Percentiles rank a stretch among this genome's conserved stretches.
Conservation (phyloP, 1,284 basidiomycete genomes). For the Pascua guehoae region DNA sequence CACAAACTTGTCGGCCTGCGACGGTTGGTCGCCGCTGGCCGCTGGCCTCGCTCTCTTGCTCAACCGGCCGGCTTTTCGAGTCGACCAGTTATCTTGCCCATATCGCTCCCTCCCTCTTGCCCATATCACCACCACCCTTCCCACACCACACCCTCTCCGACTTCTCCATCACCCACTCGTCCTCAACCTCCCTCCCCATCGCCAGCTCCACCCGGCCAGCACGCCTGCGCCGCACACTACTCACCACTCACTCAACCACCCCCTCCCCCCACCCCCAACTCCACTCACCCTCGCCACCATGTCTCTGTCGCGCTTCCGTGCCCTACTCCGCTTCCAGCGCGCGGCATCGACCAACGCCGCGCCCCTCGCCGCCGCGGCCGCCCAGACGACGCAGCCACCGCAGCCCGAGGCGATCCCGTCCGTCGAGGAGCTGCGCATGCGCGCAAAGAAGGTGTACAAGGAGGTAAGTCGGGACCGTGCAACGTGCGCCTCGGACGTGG, state of each 20-base stretch:
- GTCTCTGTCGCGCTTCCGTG: slow-evolving; percentile 7
- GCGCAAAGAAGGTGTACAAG: slow-evolving; percentile 48
- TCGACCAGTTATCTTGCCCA: not conserved
- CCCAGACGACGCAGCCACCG: not conserved
- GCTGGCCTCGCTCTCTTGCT: too few relatives aligned
- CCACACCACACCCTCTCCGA: not conserved
- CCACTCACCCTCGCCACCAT: slow-evolving; percentile 1
- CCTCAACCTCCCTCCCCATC: not conserved
- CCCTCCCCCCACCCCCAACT: not conserved
- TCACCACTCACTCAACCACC: not conserved
- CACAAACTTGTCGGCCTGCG: too few relatives aligned
- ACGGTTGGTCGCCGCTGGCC: too few relatives aligned
- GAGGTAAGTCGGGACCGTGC: slow-evolving; percentile 34
- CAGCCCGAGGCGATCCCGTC: slow-evolving; percentile 3
- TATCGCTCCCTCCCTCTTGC: not conserved
- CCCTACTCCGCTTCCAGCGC: slow-evolving; percentile 1
- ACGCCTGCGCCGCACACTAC: too few relatives aligned
- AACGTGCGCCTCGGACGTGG: not conserved
- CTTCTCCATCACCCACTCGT: not conserved
- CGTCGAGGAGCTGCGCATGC: slow-evolving; percentile 27
- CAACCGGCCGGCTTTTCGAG: too few relatives aligned
- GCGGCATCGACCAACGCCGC: slow-evolving; percentile 11
- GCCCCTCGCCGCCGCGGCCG: slow-evolving; percentile 4
- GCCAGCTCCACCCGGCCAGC: not conserved
- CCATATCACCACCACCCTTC: not conserved